A percentile compares a stretch with the other conserved stretches of the same genome.
phyloP scores from a whole-genome alignment of 2,329 filamentous ascomycete genomes.

The Ciborinia camelliae region DNA sequence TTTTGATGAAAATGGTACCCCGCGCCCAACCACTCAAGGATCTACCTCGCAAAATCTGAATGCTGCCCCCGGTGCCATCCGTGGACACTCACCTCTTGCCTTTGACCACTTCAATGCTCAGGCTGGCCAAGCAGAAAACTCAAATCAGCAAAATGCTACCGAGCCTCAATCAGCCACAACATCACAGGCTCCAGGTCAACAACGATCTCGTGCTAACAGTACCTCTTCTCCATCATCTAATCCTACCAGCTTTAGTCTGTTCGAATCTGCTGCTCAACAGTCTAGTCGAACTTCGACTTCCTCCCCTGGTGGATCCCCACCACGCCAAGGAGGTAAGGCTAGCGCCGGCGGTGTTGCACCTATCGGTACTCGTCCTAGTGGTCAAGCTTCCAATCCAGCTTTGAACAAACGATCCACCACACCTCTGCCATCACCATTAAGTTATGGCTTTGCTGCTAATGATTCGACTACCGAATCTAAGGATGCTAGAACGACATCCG shows the following conservation, averaged over 20 bases:
- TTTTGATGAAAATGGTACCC: slow-evolving; percentile 64
- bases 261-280: slow-evolving; percentile 61
- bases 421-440: slow-evolving; percentile 84
- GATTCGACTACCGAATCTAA: slow-evolving; percentile 45
- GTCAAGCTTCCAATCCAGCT: slow-evolving; percentile 54
- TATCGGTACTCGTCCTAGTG: slow-evolving; percentile 83
- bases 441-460: slow-evolving; percentile 65
- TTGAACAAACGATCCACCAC: slow-evolving; percentile 75
- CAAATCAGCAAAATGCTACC: slow-evolving; percentile 39
- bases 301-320: slow-evolving; percentile 79
- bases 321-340: slow-evolving; percentile 60
- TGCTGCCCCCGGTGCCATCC: slow-evolving; percentile 57
- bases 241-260: slow-evolving; percentile 55
- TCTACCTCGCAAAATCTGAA: slow-evolving; percentile 56
- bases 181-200: slow-evolving; percentile 36
- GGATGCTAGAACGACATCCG: slow-evolving; percentile 46
- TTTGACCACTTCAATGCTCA: slow-evolving; percentile 64
- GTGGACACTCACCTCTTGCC: slow-evolving; percentile 75
- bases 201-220: slow-evolving; percentile 71
- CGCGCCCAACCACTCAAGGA: slow-evolving; percentile 64
- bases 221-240: slow-evolving; percentile 78
- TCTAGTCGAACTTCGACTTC: slow-evolving; percentile 78
- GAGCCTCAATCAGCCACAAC: slow-evolving; percentile 48
- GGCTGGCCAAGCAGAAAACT: slow-evolving; percentile 27
- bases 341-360: slow-evolving; percentile 71